phyloP scores from a whole-genome alignment of 2,329 filamentous ascomycete genomes.

The Knoxdaviesia capensis region DNA sequence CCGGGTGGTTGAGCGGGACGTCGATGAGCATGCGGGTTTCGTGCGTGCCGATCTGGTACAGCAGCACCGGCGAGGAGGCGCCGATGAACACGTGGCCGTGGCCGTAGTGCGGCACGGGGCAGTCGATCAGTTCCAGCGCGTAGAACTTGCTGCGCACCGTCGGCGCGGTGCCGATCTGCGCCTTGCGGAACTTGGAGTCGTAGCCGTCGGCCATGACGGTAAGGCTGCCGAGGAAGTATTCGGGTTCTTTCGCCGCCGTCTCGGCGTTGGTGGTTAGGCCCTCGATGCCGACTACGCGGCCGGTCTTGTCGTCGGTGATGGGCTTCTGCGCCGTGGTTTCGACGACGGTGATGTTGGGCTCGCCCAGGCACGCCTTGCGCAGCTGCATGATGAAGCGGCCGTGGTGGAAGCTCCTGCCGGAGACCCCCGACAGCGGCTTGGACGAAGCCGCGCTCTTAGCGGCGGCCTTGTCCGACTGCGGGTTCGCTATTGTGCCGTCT shows the following conservation, averaged over 20 bases:
- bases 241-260: conserved; percentile 33
- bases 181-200: conserved; percentile 73
- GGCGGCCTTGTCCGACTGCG: conserved; percentile 8
- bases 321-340: conserved; percentile 72
- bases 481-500: conserved; percentile 6
- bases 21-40: conserved; percentile 85
- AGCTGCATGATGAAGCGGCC: conserved; percentile 78
- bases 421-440: conserved; percentile 24
- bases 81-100: conserved; percentile 82
- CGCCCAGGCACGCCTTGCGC: conserved; percentile 49
- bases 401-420: conserved; percentile 80
- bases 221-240: conserved; percentile 73
- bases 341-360: conserved; percentile 73
- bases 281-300: conserved; percentile 68
- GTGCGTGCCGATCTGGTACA: conserved; percentile 93
- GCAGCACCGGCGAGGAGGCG: conserved; percentile 54
- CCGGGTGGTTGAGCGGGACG: conserved; percentile 57
- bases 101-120: conserved; percentile 49
- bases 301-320: conserved; percentile 46
- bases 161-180: conserved; percentile 46
- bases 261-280: conserved; percentile 41
- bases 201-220: conserved; percentile 90
- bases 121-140: conserved; percentile 80
- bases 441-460: conserved; percentile 10
- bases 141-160: conserved; percentile 75